Evolutionary conservation across 2,329 filamentous ascomycete genomes (phyloP), one percentile per base, ranked within the genome.

Genomic region (Colletotrichum incanum): DNA sequence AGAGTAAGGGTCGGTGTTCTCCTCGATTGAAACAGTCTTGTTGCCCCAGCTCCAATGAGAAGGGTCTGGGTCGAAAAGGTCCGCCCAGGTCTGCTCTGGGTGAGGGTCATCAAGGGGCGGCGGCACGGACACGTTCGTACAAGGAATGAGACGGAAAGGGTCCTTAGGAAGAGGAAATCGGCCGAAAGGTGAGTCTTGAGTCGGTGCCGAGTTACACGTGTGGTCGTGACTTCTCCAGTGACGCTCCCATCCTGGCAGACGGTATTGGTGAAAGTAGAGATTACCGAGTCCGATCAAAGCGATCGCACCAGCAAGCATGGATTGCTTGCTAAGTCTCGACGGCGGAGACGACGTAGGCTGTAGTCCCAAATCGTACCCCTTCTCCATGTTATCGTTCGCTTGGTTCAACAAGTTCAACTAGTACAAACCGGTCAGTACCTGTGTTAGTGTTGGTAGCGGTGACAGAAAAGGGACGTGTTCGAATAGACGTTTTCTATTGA

Each of bases 131-230:
- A 65, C 60, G 49, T 80, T 78, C 5, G 85, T 87, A 77, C 86
- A 87, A 3, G 86, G 86, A 1, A 87, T 77, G 75, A 87, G 84
- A 8, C 73, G 84, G 68, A 88, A 87, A 1, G 84, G 81, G 63
- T 88, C 86, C n/a, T 80, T 75, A 3, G 79, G 74, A 20, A 74
- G 68, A 0, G 86, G 86, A 64, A 86, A 87, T 18, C 49, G 75
- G 16, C 84, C 83, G 50, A 65, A 73, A 47, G 71, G 28, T 26
- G 58, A 28, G 56, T 62, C 18, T 43, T 59, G 20, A 3, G n/a
- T 34, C 4, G 31, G 16, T 7, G 41, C 26, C 20, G 31, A 16
- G 8, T 28, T 20, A 7, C 34, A 18, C n/a, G 16, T 23, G 23
- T 50, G 23, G 0, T 6, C 11, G 8, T 23, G 52, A 8, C 39